These are phyloP conservation scores for Suaeda aralocaspica DNA, from an alignment of 148 eudicot genomes.

Conservation along the genomic window DNA sequence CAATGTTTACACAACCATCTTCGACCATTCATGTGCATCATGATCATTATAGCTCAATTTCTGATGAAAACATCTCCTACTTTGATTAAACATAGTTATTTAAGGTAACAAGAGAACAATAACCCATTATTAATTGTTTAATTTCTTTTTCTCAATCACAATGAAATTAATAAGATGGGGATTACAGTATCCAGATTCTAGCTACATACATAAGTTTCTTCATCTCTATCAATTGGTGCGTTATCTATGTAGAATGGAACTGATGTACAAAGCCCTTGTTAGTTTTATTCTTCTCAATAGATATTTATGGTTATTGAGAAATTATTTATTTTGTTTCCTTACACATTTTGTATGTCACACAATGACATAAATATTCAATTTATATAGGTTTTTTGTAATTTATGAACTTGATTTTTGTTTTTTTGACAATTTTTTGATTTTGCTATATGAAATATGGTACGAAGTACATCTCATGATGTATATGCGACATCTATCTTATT, in stretches of 20 bases:
- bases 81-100: constrained; percentile 38
- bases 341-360: not conserved
- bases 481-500: too few species aligned
- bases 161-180: constrained; percentile 33
- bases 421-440: too few species aligned
- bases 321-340: not conserved
- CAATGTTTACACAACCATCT: constrained; percentile 38
- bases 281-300: not conserved
- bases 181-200: constrained; percentile 10
- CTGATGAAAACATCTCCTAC: constrained; percentile 45
- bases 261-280: constrained; percentile 12
- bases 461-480: too few species aligned
- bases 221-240: constrained; percentile 2
- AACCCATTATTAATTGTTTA: constrained; percentile 9
- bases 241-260: constrained; percentile 1
- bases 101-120: constrained; percentile 6
- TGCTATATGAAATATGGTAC: too few species aligned
- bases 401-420: not conserved
- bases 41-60: constrained; percentile 36
- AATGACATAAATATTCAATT: not conserved
- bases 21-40: constrained; percentile 22
- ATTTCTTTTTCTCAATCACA: constrained; percentile 4
- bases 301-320: constrained; percentile 6
- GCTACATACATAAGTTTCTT: constrained; percentile 1
- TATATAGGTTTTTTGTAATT: not conserved